Percentiles rank a stretch among this genome's conserved stretches.
Conservation (phyloP, 768 basidiomycete species). For the Amanita subjunquillea region DNA sequence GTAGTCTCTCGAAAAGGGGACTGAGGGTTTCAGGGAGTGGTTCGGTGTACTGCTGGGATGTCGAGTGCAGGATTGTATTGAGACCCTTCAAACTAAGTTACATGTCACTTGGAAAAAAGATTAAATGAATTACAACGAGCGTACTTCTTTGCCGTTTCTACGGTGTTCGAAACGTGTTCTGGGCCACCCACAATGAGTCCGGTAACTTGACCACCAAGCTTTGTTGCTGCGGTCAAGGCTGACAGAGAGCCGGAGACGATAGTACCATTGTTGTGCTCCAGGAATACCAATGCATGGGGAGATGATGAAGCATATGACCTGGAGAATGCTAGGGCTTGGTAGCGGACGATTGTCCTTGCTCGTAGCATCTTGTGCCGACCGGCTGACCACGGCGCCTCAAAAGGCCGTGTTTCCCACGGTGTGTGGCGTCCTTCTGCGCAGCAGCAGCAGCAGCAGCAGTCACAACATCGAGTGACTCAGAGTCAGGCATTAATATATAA, state of each 20-base stretch:
- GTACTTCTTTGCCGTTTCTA: conserved; percentile 78
- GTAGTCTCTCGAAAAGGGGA: conserved; percentile 70
- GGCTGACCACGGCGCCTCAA: background rate
- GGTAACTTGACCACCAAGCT: conserved; percentile 80
- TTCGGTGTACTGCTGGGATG: conserved; percentile 58
- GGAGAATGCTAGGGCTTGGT: background rate
- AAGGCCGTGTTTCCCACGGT: background rate
- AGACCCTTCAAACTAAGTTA: conserved; percentile 54
- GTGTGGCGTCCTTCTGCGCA: background rate
- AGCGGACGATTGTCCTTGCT: background rate
- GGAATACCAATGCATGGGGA: conserved; percentile 75
- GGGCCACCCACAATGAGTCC: conserved; percentile 64
- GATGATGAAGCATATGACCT: conserved; percentile 51
- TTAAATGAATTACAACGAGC: conserved; percentile 7
- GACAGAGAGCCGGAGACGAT: conserved; percentile 82
- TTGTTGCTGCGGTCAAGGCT: conserved; percentile 82
- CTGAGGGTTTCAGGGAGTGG: conserved; percentile 70
- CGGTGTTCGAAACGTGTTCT: conserved; percentile 52
- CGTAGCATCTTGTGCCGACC: background rate
- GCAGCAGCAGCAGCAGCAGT: too few species aligned
- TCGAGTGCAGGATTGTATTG: conserved; percentile 55
- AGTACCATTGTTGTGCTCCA: conserved; percentile 77
- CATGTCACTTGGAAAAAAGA: conserved; percentile 5
- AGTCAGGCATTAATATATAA: background rate
- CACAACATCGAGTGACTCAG: too few species aligned